Base-by-base conservation (phyloP, 768 basidiomycete species). In the Agrocybe pediades region DNA sequence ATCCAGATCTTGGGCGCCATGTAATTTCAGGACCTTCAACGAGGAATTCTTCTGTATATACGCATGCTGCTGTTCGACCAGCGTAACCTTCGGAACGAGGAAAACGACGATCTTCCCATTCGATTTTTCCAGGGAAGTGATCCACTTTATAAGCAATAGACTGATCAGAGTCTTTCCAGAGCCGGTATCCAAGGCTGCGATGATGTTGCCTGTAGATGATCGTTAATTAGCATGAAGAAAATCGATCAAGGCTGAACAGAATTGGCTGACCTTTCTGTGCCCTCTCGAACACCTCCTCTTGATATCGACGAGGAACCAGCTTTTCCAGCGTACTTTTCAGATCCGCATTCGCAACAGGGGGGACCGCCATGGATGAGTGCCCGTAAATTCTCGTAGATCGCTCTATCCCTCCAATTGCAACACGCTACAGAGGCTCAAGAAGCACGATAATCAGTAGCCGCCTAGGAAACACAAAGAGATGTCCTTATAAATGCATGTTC, bases 61-160 rank as follows among this genome's bases (percentile, higher is more conserved):
- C 20, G 80, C 74, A 19, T 79, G 82, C 64, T 94, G 91, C 65
- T 95, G 94, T 58, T 88, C 83, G 19, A 95, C 94, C 15, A 96
- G 80, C 2, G 90, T 79, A 3, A 93, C 91, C 59, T 88, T 88
- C 0, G 94, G 94, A 2, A 92, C 92, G 27, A 95, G 78, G 63
- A 95, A 95, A 9, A 93, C 78, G 58, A 86, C 78, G 43, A 82
- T 78, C 67, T 89, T 90, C 49, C 77, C 78, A 39, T 70, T 60
- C 1, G 79, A 75, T 15, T 66, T 60, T 17, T 81, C 74, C 55
- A 80, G 80, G 0, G 80, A 63, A 17, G 83, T 75, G 51, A 88
- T 78, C 86, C 87, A 92, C 71, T 87, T 86, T 62, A 94, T 86
- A 53, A 95, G 75, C 17, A 92, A 71, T 3, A 89, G 73, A 9